phyloP scores from a whole-genome alignment of 1,284 basidiomycete species.

The Moniliella sp. region DNA sequence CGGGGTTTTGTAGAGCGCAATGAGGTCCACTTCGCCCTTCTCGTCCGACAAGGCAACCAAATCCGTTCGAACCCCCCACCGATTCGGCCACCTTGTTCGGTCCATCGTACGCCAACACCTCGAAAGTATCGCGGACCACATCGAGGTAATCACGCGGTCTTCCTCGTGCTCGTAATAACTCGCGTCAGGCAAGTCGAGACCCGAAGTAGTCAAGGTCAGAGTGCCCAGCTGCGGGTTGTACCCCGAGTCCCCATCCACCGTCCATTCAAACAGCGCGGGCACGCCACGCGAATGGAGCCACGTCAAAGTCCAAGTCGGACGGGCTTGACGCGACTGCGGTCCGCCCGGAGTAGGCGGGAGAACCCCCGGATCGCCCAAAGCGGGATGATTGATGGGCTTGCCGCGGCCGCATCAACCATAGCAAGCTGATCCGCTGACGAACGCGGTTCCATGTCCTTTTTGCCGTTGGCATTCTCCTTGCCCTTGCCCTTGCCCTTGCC shows the following conservation, averaged over 20 bases:
- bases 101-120: no score
- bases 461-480: no score
- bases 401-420: no score
- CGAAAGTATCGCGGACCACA: slow-evolving; percentile 46
- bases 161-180: slow-evolving; percentile 71
- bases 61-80: no score
- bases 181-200: slow-evolving; percentile 69
- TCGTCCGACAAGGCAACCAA: no score
- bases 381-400: no score
- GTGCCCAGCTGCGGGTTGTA: slow-evolving; percentile 69
- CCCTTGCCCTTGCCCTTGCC: no score
- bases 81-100: no score
- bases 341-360: slow-evolving; percentile 12
- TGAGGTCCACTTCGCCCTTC: slow-evolving; percentile 48
- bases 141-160: slow-evolving; percentile 48
- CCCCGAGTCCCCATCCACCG: slow-evolving; percentile 67
- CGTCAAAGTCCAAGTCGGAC: slow-evolving; percentile 53
- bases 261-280: slow-evolving; percentile 53
- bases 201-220: slow-evolving; percentile 63
- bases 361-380: no score
- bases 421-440: no score
- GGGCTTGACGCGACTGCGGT: slow-evolving; percentile 36
- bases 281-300: slow-evolving; percentile 52
- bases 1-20: slow-evolving; percentile 69
- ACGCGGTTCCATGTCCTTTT: no score